Evolutionary conservation across 164 flowering plant genomes (phyloP).

Genomic region (Dillenia suffruticosa): DNA sequence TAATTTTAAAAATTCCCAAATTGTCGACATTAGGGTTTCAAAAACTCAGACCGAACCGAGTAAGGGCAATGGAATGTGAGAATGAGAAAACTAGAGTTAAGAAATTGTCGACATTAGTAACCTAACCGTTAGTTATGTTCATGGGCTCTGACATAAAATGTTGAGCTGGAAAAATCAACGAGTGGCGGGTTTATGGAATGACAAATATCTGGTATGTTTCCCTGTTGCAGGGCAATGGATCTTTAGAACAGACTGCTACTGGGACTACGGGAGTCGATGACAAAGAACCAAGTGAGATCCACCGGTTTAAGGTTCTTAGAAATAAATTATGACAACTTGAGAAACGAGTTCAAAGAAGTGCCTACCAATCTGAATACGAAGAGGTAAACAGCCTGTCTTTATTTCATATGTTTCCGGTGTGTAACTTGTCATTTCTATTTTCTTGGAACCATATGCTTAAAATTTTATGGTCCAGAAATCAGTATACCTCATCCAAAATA

Average conservation of each 20-base stretch:
- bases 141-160: too few species aligned
- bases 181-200: not conserved
- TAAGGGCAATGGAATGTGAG: too few species aligned
- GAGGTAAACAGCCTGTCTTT: constrained; percentile 41
- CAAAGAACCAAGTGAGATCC: constrained; percentile 58
- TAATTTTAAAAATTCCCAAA: too few species aligned
- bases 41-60: too few species aligned
- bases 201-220: constrained; percentile 3
- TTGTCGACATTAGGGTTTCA: too few species aligned
- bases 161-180: not conserved
- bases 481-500: too few species aligned
- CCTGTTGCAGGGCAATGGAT: constrained; percentile 40
- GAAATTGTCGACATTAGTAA: not conserved
- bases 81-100: too few species aligned
- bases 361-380: constrained; percentile 46
- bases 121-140: not conserved
- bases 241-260: constrained; percentile 16
- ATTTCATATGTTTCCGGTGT: too few species aligned
- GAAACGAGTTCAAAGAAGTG: constrained; percentile 79
- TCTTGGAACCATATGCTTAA: too few species aligned
- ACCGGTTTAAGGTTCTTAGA: constrained; percentile 75
- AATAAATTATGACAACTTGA: constrained; percentile 87
- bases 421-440: too few species aligned
- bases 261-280: constrained; percentile 19
- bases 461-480: too few species aligned